Conservation (phyloP, 2,329 filamentous ascomycete genomes). For the Arthrocladium fulminans region DNA sequence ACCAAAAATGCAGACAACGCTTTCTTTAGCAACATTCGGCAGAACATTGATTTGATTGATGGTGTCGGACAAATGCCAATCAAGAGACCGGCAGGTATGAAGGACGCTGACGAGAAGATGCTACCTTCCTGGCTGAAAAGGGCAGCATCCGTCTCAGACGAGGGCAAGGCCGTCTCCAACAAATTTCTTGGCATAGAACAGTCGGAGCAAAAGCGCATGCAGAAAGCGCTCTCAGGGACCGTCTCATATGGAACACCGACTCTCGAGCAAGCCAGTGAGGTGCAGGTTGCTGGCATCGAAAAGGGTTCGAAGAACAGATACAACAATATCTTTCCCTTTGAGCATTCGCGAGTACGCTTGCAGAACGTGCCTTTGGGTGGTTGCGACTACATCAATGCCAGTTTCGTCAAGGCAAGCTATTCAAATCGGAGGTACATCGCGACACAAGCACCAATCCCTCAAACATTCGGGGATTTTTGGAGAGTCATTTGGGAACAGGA, state of each 20-base stretch:
- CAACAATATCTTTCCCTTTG: slow-evolving; percentile 95
- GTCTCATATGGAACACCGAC: slow-evolving; percentile 47
- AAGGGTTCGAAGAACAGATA: slow-evolving; percentile 94
- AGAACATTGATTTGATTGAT: slow-evolving; percentile 90
- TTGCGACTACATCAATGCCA: slow-evolving; percentile 96
- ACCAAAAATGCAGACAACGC: slow-evolving; percentile 65
- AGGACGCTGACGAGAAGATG: slow-evolving; percentile 37
- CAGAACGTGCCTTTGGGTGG: slow-evolving; percentile 55
- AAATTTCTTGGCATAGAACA: slow-evolving; percentile 78
- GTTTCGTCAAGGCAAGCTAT: slow-evolving; percentile 66
- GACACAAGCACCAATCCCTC: slow-evolving; percentile 83
- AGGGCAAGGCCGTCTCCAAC: slow-evolving; percentile 71
- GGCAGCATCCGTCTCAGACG: slow-evolving; percentile 57
- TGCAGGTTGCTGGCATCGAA: slow-evolving; percentile 84
- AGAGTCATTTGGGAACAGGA: slow-evolving; percentile 96
- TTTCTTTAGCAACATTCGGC: slow-evolving; percentile 92
- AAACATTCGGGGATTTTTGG: slow-evolving; percentile 96
- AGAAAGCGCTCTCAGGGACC: slow-evolving; percentile 59
- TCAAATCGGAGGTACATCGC: slow-evolving; percentile 93
- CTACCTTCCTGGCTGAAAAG: slow-evolving; percentile 71
- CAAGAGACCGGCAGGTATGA: slow-evolving; percentile 48
- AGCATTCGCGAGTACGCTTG: slow-evolving; percentile 80
- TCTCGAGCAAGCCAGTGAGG: slow-evolving; percentile 34
- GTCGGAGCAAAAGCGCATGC: slow-evolving; percentile 86
- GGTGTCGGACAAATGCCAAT: slow-evolving; percentile 74